These are phyloP conservation scores for Gomphus bonarii DNA, from an alignment of 1,284 basidiomycete species.

Conservation along the genomic window DNA sequence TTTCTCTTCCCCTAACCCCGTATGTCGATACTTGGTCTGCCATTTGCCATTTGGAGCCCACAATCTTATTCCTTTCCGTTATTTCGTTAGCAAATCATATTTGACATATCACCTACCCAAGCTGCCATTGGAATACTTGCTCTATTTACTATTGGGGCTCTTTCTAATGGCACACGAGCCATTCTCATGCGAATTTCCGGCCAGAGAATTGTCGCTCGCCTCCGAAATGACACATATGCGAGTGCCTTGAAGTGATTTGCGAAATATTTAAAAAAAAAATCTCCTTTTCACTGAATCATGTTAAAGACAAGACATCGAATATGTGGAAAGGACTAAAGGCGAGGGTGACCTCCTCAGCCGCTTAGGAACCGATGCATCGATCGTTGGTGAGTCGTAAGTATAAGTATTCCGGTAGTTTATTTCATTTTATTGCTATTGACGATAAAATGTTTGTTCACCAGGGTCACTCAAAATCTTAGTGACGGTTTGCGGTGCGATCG, in stretches of 20 bases:
- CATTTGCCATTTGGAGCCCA: not conserved
- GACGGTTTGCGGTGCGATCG: constrained; percentile 62
- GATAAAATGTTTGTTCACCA: constrained; percentile 19
- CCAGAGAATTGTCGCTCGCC: constrained; percentile 84
- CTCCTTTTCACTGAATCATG: not conserved
- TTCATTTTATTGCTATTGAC: not conserved
- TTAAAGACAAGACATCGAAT: constrained; percentile 75
- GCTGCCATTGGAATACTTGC: constrained; percentile 69
- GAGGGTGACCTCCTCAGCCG: constrained; percentile 93
- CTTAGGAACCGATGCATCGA: constrained; percentile 85
- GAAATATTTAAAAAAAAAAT: not conserved
- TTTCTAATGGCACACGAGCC: constrained; percentile 80
- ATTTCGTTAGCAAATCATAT: constrained; percentile 54
- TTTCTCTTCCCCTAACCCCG: constrained; percentile 64
- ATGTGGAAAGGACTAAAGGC: constrained; percentile 65
- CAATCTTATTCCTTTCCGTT: constrained; percentile 13
- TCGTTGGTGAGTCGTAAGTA: constrained; percentile 85
- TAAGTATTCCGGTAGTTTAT: not conserved
- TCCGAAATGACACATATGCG: constrained; percentile 77
- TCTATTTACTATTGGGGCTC: constrained; percentile 82
- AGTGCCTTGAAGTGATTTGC: constrained; percentile 47
- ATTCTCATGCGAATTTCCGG: constrained; percentile 87
- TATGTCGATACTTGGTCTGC: constrained; percentile 27
- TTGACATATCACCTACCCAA: constrained; percentile 68
- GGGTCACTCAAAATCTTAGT: constrained; percentile 84